Conservation (phyloP, 257 asterid genomes). For the Penstemon davidsonii region DNA sequence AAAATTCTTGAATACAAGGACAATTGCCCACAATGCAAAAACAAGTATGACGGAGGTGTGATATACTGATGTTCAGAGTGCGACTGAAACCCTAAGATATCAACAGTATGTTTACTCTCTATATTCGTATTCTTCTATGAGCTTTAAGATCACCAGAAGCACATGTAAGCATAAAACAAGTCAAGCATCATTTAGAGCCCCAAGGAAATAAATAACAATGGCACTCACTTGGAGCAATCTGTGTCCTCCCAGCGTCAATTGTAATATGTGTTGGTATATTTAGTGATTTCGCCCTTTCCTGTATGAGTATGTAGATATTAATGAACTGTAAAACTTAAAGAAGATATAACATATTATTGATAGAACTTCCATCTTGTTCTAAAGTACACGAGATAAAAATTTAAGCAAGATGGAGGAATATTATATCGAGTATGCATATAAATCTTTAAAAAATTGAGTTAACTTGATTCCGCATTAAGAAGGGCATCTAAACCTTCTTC, state of each 20-base stretch:
- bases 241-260: slow-evolving; percentile 96
- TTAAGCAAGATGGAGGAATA: slow-evolving; percentile 1
- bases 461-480: slow-evolving; percentile 3
- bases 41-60: not conserved
- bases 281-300: slow-evolving; percentile 83
- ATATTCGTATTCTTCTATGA: not conserved
- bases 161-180: slow-evolving; percentile 2
- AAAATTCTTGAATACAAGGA: not conserved
- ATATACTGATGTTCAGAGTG: too few relatives aligned
- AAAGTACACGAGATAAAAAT: slow-evolving; percentile 6
- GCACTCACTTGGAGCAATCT: slow-evolving; percentile 94
- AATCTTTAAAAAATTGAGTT: slow-evolving; percentile 13
- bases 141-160: not conserved
- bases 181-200: not conserved
- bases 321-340: not conserved
- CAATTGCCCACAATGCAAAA: not conserved
- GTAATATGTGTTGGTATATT: slow-evolving; percentile 78
- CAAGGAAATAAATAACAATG: not conserved
- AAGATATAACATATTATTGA: not conserved
- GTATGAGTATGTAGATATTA: slow-evolving; percentile 28
- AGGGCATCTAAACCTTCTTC: not conserved
- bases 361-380: slow-evolving; percentile 11
- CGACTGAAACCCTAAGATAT: slow-evolving; percentile 3
- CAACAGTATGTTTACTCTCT: not conserved
- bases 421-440: slow-evolving; percentile 18